Percentiles rank a stretch among this genome's conserved stretches.
phyloP scores from a whole-genome alignment of 495 filamentous ascomycete species.

The Articulospora tetracladia region DNA sequence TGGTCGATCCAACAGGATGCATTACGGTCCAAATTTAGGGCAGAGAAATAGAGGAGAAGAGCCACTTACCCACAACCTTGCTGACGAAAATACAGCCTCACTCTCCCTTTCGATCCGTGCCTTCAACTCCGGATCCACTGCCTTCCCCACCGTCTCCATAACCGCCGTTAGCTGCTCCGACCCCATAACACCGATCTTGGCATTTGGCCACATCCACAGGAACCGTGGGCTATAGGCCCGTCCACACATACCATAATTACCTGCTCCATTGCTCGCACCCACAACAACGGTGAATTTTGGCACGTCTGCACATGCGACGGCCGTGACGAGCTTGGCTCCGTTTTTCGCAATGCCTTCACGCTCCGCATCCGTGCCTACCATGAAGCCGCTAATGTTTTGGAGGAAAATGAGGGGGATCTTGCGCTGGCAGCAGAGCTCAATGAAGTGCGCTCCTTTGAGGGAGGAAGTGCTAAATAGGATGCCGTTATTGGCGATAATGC shows the following conservation, averaged over 20 bases:
- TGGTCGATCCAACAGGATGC: no score
- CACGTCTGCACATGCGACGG: conserved; percentile 90
- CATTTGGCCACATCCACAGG: conserved; percentile 97
- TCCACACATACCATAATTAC: conserved; percentile 76
- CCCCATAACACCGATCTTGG: conserved; percentile 94
- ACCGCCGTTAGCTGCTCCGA: conserved; percentile 87
- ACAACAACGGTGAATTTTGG: conserved; percentile 97
- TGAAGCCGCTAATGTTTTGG: conserved; percentile 97
- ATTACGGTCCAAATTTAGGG: no score
- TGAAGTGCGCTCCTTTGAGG: conserved; percentile 95
- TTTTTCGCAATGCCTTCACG: conserved; percentile 96
- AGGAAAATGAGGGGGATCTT: conserved; percentile 87
- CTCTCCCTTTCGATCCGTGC: conserved; percentile 87
- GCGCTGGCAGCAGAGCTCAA: conserved; percentile 92
- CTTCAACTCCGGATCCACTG: conserved; percentile 76
- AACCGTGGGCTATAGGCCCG: conserved; percentile 88
- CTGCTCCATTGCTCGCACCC: conserved; percentile 79
- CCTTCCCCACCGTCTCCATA: conserved; percentile 91
- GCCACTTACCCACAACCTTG: conserved; percentile 75
- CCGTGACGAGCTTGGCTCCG: conserved; percentile 94
- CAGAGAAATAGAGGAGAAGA: background rate
- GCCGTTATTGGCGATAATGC: conserved; percentile 95
- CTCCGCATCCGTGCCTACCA: conserved; percentile 93
- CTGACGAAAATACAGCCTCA: conserved; percentile 80
- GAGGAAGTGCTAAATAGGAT: conserved; percentile 92